Evolutionary conservation across 2,329 filamentous ascomycete genomes (phyloP).

Genomic region (Epicoccum sorghinum): DNA sequence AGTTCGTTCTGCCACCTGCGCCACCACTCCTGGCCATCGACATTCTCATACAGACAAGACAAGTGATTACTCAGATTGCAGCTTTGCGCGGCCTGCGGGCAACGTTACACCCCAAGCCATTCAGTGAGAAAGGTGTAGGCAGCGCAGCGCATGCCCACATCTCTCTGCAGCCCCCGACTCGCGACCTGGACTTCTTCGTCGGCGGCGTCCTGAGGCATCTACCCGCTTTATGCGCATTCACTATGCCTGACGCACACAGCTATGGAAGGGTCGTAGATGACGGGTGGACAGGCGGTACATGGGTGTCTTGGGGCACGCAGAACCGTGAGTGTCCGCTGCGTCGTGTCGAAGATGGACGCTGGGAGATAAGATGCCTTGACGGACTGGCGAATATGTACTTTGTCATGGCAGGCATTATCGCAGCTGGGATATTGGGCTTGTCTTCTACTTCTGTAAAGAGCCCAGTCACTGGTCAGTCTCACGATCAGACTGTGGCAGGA

Average conservation of each 20-base stretch:
- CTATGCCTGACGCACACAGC: constrained; percentile 67
- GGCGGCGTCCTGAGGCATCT: constrained; percentile 73
- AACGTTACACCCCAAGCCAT: constrained; percentile 77
- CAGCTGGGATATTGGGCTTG: constrained; percentile 65
- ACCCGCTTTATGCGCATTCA: constrained; percentile 70
- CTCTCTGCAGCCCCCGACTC: constrained; percentile 62
- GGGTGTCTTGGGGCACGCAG: constrained; percentile 81
- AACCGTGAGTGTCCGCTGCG: constrained; percentile 79
- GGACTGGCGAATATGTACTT: constrained; percentile 81
- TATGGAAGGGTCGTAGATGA: constrained; percentile 73
- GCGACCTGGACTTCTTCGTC: constrained; percentile 70
- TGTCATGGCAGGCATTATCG: constrained; percentile 66
- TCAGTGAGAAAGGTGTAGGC: constrained; percentile 57
- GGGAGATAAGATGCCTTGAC: constrained; percentile 81
- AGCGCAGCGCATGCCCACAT: constrained; percentile 74
- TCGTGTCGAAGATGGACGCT: constrained; percentile 69
- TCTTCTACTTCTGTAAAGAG: constrained; percentile 23
- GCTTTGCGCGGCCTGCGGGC: constrained; percentile 67
- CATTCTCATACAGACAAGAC: constrained; percentile 70
- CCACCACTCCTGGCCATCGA: constrained; percentile 73
- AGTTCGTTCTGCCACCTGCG: constrained; percentile 71
- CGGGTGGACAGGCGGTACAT: constrained; percentile 78
- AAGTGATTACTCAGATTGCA: constrained; percentile 70
- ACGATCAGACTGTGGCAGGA: constrained; percentile 1
- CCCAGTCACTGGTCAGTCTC: not conserved